Evolutionary conservation across 1,284 basidiomycete genomes (phyloP), one percentile per base, ranked within the genome.

Genomic region (Boletus mariae): DNA sequence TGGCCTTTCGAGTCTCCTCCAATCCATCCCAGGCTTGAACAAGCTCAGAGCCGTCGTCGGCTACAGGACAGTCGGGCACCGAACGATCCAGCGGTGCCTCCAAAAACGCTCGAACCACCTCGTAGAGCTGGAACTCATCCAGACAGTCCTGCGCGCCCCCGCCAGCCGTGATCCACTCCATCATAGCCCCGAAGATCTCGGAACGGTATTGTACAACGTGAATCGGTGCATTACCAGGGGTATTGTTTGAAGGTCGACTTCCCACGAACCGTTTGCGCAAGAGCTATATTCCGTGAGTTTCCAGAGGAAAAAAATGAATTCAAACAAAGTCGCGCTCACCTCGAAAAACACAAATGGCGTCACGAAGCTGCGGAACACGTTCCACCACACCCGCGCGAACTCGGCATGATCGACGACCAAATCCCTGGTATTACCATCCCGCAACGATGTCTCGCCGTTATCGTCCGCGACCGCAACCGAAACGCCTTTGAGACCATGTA

Each of bases 261-360:
- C 75, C 77, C 28, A 83, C 67, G 59, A 87, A 91, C 28, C 84
- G 79, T 71, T 91, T 91, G 42, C 84, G 78, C 51, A 92, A 70
- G 20, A 90, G 75, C 88, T 92, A 60, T 25, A 47, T 55, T 49
- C 29, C 43, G 25, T 63, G 12, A 60, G 58, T 29, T 20, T 10
- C 9, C n/a, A n/a, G 23, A 15, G 13, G 20, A 4, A 32, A 57
- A 49, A 47, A 47, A 37, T 17, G 44, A 17, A 50, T 17, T 41
- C 10, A 46, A 46, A 17, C 3, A 13, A 10, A 37, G 40, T 9
- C 15, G 6, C n/a, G 62, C 78, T 57, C 61, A 90, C 90, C 82
- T 92, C 88, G 64, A 92, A 91, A 60, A 92, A 85, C 1, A 87
- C 85, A 23, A 86, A 69, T 0, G 90, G 89, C 0, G 85, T 83